Base-by-base conservation (phyloP, 495 filamentous ascomycete genomes). In the Polyplosphaeria fusca region DNA sequence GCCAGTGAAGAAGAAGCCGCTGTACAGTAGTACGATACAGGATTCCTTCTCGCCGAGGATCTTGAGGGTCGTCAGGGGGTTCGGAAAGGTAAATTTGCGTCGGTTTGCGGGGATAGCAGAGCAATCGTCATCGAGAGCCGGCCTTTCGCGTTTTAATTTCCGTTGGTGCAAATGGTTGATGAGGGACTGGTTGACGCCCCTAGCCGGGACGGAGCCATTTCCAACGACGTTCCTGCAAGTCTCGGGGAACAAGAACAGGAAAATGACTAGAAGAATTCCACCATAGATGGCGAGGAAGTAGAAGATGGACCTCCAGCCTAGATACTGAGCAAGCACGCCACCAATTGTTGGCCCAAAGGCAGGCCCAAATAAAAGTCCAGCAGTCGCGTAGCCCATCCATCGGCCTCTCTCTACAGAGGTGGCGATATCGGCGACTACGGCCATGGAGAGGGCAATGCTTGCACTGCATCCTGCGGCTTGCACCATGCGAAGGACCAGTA, bases 271-370 rank as follows among this genome's bases (percentile, higher is more conserved):
- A 66, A 76, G 82, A 18, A 71, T 70, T 0, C 73, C 79, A 12
- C 74, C 71, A 24, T 83, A 63, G 39, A 89, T 87, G 42, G 77
- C 74, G 25, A 87, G 73, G 58, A 89, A 88, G 85, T 85, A 89
- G 65, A 90, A 92, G 38, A 87, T 85, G 42, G 79, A 74, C 22
- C 81, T 65, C 86, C 86, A 91, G 0, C 83, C 84, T 0, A 88
- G 72, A 41, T 79, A 86, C 26, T 86, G 74, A 7, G 76, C 71
- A 0, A 89, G 69, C 0, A 88, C 54, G 0, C 86, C 86, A 1
- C 86, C 86, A 16, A 89, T 74, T 4, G 62, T 63, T 5, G 65
- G 65, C 4, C 47, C 55, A 46, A 69, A 40, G 5, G 68, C 63
- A 2, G 64, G 56, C 0, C 65, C 67, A 43, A 66, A 47, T 5